phyloP scores from a whole-genome alignment of 495 filamentous ascomycete species.

The Filosporella fistucella region DNA sequence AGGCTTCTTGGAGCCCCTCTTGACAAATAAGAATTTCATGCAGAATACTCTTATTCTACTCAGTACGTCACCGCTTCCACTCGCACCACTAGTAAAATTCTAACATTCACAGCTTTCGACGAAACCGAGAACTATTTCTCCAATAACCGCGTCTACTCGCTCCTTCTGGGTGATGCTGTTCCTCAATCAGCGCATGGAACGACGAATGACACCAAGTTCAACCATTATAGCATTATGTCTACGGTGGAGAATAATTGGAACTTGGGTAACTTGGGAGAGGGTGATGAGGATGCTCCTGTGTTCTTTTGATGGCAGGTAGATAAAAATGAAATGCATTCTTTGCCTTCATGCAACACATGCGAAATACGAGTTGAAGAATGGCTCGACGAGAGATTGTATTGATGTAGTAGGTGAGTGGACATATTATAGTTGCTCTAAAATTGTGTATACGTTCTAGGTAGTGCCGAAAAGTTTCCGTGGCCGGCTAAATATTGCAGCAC shows the following conservation, averaged over 20 bases:
- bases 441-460: no score
- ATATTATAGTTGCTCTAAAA: no score
- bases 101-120: constrained; percentile 43
- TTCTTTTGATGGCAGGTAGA: constrained; percentile 29
- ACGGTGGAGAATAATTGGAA: constrained; percentile 60
- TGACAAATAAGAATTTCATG: constrained; percentile 61
- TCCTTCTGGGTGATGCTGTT: constrained; percentile 64
- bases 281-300: constrained; percentile 46
- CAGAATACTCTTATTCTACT: constrained; percentile 62
- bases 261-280: constrained; percentile 32
- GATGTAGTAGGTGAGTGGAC: no score
- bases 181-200: constrained; percentile 53
- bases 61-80: constrained; percentile 24
- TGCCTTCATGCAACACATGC: no score
- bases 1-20: constrained; percentile 55
- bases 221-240: constrained; percentile 63
- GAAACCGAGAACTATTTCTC: constrained; percentile 52
- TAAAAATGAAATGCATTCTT: no score
- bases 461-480: no score
- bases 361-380: no score
- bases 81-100: neutral
- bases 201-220: constrained; percentile 60
- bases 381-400: no score
- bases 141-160: constrained; percentile 52
- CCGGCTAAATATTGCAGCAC: no score